Conservation (phyloP, 1,284 basidiomycete species). For the Apiotrichum mycotoxinovorans region DNA sequence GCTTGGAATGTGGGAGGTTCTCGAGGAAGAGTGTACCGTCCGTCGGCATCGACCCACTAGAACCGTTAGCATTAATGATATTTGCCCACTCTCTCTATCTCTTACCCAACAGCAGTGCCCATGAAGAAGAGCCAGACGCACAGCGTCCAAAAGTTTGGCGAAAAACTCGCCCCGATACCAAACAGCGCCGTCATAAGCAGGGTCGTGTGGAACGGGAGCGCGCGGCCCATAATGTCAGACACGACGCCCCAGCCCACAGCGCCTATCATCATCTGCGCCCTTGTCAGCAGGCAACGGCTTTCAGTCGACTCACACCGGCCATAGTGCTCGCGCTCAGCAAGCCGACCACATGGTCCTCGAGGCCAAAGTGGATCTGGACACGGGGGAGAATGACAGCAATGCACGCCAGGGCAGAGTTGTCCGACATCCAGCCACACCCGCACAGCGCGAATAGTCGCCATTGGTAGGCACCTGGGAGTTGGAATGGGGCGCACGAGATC, state of each 20-base stretch:
- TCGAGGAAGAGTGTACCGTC: constrained; percentile 92
- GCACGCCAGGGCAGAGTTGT: constrained; percentile 48
- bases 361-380: constrained; percentile 76
- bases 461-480: constrained; percentile 29
- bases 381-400: constrained; percentile 84
- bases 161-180: constrained; percentile 74
- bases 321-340: constrained; percentile 38
- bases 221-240: constrained; percentile 79
- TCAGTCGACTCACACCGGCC: constrained; percentile 57
- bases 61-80: neutral
- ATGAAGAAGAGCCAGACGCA: constrained; percentile 80
- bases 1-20: constrained; percentile 84
- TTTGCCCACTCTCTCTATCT: neutral
- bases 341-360: constrained; percentile 40
- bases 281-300: neutral
- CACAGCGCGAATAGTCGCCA: constrained; percentile 55
- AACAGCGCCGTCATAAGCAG: constrained; percentile 86
- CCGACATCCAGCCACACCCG: constrained; percentile 69
- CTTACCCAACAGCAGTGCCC: constrained; percentile 71
- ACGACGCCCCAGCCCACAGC: constrained; percentile 88
- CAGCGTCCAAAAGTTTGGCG: constrained; percentile 66
- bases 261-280: constrained; percentile 88
- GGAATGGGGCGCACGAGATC: neutral
- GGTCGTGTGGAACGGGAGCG: constrained; percentile 85
- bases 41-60: constrained; percentile 80